Evolutionary conservation across 2,329 filamentous ascomycete genomes (phyloP), one percentile per base, ranked within the genome.

Genomic region (Macrophomina phaseolina): DNA sequence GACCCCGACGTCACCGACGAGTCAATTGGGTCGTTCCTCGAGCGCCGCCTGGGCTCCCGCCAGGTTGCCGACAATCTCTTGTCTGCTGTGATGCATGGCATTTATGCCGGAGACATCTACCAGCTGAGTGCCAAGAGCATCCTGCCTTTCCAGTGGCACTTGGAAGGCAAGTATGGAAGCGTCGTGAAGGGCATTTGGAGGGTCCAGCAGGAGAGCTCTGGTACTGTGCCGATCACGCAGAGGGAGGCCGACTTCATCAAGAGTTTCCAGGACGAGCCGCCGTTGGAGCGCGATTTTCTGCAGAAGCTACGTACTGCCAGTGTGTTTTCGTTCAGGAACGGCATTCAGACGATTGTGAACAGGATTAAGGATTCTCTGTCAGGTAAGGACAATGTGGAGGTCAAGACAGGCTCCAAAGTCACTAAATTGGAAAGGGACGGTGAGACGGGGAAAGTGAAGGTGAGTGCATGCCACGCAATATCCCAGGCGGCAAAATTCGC

Each of bases 41-140:
- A 80, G 2, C 81, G 87, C 36, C 78, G 87, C 7, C 76, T 89
- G 16, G 83, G 84, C 51, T 81, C 83, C 28, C 42, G 38, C n/a
- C 77, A 82, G 40, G 70, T 91, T 6, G 87, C 88, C 14, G 84
- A 95, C 71, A 94, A 96, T 72, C 64, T 97, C 18, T 79, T 88
- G 6, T 97, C 93, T 5, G 93, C 90, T 1, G 75, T 88, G 2
- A 79, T 93, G 64, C 95, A 98, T 78, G 95, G 95, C 49, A 93
- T 98, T 67, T 97, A 96, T 77, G 95, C 94, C 28, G 95, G 95
- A 5, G 91, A 97, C 78, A 87, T 97, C 56, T 88, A 91, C 76
- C 85, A 90, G 74, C 82, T 98, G 61, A 97, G 93, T 77, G 88
- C 87, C 56, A 88, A 87, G 71, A 88, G 87, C 61, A 81, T 91